Base-by-base conservation (phyloP, 768 basidiomycete species). In the Lentinula raphanica region DNA sequence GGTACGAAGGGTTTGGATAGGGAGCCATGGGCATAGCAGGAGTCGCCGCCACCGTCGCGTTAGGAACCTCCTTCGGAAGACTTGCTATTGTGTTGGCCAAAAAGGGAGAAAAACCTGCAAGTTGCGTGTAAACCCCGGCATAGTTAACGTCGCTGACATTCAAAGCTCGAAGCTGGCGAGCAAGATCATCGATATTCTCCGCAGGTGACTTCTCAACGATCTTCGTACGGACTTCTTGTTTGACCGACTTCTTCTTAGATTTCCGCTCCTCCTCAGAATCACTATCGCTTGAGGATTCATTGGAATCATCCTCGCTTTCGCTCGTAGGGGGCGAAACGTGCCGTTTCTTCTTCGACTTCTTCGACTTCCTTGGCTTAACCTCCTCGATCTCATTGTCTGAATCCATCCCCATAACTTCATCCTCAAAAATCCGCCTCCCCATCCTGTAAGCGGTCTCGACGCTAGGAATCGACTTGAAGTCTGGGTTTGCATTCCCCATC, bases 381-480 rank as follows among this genome's bases (percentile, higher is more conserved):
- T 36, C 15, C 35, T 36, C 35, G 15, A 36, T 36, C 9, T 8
- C 9, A 15, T 36, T 15, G 15, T 36, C 35, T 1, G 35, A 36
- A 8, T 36, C 35, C 35, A 36, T 36, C 9, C 35, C 35, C 35
- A 36, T 9, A 9, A 36, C 35, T 1, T 36, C 35, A 3, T 36
- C 35, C 35, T 36, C 8, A 36, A 36, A 15, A 36, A 8, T 36
- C 15, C 3, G 35, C 35, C 8, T n/a, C 9, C 35, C 35, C 35
- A 36, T 36, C 5, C 17, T 36, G 35, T 11, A 36, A 15, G 35
- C 35, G 9, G 17, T 9, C 17, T 36, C 35, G 11, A 36, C 17
- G 35, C 17, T 15, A 9, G 35, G 35, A 36, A 36, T 60, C 21
- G 29, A 62, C 63, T n/a, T 58, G 59, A 46, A 19, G 2, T 21